Evolutionary conservation across 2,329 filamentous ascomycete species (phyloP), one percentile per base, ranked within the genome.

Genomic region (Fusarium dlaminii): DNA sequence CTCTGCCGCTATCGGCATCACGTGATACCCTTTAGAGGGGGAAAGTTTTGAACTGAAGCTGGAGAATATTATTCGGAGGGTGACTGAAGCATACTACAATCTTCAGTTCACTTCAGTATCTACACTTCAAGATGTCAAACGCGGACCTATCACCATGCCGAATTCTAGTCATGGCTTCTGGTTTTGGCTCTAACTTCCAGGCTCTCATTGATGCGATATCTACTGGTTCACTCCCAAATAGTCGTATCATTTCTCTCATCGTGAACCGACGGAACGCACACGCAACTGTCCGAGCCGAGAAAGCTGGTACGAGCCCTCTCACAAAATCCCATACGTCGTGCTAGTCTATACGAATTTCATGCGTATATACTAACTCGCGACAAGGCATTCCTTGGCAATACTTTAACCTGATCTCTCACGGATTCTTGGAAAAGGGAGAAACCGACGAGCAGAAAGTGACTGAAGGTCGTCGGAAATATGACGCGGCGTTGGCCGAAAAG

Each of bases 101-200:
- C 18, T 51, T 30, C 27, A 43, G 32, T 42, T 29, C 37, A 39
- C 30, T 37, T 20, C 27, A 46, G 24, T 27, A 20, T 24, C 59
- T 59, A 43, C 39, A 36, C 17, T 46, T 27, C 62, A 68, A 57
- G 37, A 74, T 74, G 71, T 56, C 63, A 29, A 67, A 34, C 17
- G 48, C 48, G 15, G 52, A 74, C 34, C 40, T 56, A 20, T 60
- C 72, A 48, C 71, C 80, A 48, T 87, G 85, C 76, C 89, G 88
- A 63, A 87, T 93, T 76, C 87, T 91, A 61, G 90, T 94, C 74
- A 89, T 94, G 79, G 92, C 92, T 81, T 93, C 90, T 54, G 92
- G 94, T 81, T 91, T 88, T 76, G 94, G 93, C 76, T 91, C 91
- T 45, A 96, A 96, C 81, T 90, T 95, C 29, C 93, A 96, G 85